Percentiles rank a stretch among this genome's conserved stretches.
Conservation (phyloP, 2,329 filamentous ascomycete species). For the Cercospora canescens region DNA sequence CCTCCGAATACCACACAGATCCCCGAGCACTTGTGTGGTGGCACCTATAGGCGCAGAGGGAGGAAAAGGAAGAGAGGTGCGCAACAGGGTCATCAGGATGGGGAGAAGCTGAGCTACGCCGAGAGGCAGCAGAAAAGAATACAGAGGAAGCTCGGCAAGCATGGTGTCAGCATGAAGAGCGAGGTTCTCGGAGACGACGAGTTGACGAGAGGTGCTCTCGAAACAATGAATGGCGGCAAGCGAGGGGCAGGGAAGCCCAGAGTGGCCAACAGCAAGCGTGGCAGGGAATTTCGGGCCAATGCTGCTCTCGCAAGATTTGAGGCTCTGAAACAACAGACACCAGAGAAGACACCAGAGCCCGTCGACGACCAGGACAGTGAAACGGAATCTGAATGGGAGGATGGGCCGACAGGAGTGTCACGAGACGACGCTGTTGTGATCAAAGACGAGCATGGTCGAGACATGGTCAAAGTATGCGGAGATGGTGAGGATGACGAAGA, state of each 20-base stretch:
- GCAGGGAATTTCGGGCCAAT: constrained; percentile 72
- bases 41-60: constrained; percentile 65
- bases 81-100: constrained; percentile 41
- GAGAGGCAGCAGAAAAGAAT: constrained; percentile 73
- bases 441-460: constrained; percentile 63
- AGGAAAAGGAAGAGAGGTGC: constrained; percentile 53
- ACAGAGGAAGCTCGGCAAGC: constrained; percentile 77
- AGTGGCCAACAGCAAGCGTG: constrained; percentile 72
- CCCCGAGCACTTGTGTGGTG: constrained; percentile 71
- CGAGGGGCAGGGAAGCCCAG: constrained; percentile 65
- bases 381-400: constrained; percentile 40
- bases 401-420: constrained; percentile 51
- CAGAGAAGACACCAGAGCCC: constrained; percentile 35
- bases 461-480: constrained; percentile 73
- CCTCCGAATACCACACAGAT: constrained; percentile 52
- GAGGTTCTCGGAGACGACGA: constrained; percentile 70
- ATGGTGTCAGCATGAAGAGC: constrained; percentile 62
- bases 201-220: constrained; percentile 63
- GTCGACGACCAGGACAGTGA: constrained; percentile 51
- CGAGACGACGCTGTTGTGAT: constrained; percentile 58
- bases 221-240: constrained; percentile 56
- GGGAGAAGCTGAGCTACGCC: constrained; percentile 60
- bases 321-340: constrained; percentile 37
- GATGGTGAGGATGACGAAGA: constrained; percentile 62
- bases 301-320: constrained; percentile 75